Conservation (phyloP, 2,329 filamentous ascomycete species). For the Cercospora sesami region DNA sequence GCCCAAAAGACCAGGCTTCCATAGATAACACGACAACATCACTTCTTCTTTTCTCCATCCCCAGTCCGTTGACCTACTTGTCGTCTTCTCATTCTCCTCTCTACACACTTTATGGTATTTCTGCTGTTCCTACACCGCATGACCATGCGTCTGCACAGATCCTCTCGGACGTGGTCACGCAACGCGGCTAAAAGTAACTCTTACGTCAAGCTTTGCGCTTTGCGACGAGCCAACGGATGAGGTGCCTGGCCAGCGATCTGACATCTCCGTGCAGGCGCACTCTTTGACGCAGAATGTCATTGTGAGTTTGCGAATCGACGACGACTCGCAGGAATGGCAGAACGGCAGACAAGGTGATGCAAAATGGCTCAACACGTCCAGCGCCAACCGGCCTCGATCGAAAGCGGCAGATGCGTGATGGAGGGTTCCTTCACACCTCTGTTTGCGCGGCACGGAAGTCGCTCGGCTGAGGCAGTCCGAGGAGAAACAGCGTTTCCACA, state of each 20-base stretch:
- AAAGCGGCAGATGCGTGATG: not conserved
- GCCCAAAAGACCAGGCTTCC: not conserved
- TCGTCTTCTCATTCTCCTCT: not conserved
- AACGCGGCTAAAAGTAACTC: constrained; percentile 6
- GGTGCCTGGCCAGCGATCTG: not conserved
- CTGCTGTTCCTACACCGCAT: not conserved
- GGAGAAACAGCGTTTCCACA: constrained; percentile 3
- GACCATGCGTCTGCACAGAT: not conserved
- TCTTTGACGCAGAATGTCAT: not conserved
- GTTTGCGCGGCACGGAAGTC: constrained; percentile 3
- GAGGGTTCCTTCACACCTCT: not conserved
- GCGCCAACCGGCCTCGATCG: not conserved
- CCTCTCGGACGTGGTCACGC: not conserved
- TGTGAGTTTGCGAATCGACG: not conserved
- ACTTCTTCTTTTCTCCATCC: not conserved
- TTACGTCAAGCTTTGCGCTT: constrained; percentile 14
- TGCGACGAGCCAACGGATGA: not conserved
- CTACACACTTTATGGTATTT: no score
- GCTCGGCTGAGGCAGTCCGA: constrained; percentile 8
- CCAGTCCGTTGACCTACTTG: not conserved
- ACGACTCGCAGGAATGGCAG: not conserved
- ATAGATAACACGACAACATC: not conserved
- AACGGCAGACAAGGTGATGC: not conserved
- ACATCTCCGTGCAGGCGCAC: constrained; percentile 2
- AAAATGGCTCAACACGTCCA: not conserved